These are phyloP conservation scores for Trichophyton schoenleinii DNA, from an alignment of 2,329 filamentous ascomycete species.

Conservation along the genomic window DNA sequence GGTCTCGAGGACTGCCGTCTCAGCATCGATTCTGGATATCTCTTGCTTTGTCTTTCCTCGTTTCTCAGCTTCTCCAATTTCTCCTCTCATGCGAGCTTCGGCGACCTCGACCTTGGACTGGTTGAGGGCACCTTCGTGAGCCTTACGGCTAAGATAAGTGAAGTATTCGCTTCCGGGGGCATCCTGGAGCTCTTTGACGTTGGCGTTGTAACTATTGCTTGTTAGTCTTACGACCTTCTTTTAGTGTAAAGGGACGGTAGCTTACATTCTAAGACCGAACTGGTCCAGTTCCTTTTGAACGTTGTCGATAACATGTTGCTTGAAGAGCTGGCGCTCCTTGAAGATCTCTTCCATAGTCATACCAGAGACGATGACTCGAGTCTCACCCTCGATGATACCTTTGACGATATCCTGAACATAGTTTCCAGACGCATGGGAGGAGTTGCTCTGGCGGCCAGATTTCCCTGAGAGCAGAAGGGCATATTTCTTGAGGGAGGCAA, in stretches of 20 bases:
- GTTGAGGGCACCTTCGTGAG: slow-evolving; percentile 73
- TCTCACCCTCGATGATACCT: slow-evolving; percentile 82
- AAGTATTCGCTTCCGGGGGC: slow-evolving; percentile 74
- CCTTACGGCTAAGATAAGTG: slow-evolving; percentile 66
- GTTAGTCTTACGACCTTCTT: neutral
- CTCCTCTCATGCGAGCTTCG: slow-evolving; percentile 50
- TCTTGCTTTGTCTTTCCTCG: slow-evolving; percentile 71
- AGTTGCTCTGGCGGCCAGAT: slow-evolving; percentile 34
- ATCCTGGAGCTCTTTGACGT: slow-evolving; percentile 79
- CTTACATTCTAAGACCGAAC: slow-evolving; percentile 62
- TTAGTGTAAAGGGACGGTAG: neutral
- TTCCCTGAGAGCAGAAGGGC: slow-evolving; percentile 63
- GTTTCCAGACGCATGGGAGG: slow-evolving; percentile 33
- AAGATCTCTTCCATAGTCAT: slow-evolving; percentile 95
- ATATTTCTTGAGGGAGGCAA: slow-evolving; percentile 63
- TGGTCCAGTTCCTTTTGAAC: slow-evolving; percentile 69
- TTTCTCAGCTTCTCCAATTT: slow-evolving; percentile 55
- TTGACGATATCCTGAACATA: slow-evolving; percentile 79
- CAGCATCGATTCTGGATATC: slow-evolving; percentile 76
- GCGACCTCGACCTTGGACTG: slow-evolving; percentile 56
- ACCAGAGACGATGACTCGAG: slow-evolving; percentile 64
- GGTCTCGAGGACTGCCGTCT: slow-evolving; percentile 73
- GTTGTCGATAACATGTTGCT: slow-evolving; percentile 60
- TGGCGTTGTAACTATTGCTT: slow-evolving; percentile 50
- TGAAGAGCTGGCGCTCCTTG: slow-evolving; percentile 63